Evolutionary conservation across 1,284 basidiomycete genomes (phyloP), one percentile per base, ranked within the genome.

Genomic region (Meripilus lineatus): DNA sequence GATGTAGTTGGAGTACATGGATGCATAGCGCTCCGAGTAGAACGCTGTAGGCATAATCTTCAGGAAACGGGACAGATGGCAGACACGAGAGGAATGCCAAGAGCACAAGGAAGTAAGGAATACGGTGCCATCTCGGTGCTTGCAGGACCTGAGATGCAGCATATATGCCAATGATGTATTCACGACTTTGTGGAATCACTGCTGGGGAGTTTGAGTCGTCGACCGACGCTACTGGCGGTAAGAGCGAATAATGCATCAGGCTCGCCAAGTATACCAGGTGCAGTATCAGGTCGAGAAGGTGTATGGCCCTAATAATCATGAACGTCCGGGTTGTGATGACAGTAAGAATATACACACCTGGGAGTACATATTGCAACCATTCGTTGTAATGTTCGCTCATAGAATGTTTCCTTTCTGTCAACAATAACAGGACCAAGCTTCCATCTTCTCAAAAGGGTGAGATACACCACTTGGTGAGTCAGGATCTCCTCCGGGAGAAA

Each of bases 391-490:
- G 62, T 23, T 15, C 52, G 51, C 21, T 46, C 39, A 2, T 37
- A 28, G 17, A 51, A 18, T 11, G 50, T 39, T 4, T 24, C 32
- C 18, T 48, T 45, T 6, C 20, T 33, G 3, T 28, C 18, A 23
- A 13, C n/a, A 35, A 36, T 10, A 6, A 25, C 20, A 32, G 40
- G 44, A 18, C 76, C 75, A 37, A 61, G 49, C 32, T 58, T 67
- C 79, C 79, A 81, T 13, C 62, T 58, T 24, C 63, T 59, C 10
- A 57, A 34, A 7, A 79, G 50, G 41, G 67, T 70, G 15, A 68
- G 52, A 8, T 67, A 53, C 11, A 77, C 45, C 0, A 79, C 48
- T 5, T 64, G 66, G 55, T 79, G 72, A 4, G 60, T 58, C 4
- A 70, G 44, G 21, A 77, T 56, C 14, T 52, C 52, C 2, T 55